A percentile compares a stretch with the other conserved stretches of the same genome.
phyloP scores from a whole-genome alignment of 2,329 filamentous ascomycete species.

The Onygenales sp. region DNA sequence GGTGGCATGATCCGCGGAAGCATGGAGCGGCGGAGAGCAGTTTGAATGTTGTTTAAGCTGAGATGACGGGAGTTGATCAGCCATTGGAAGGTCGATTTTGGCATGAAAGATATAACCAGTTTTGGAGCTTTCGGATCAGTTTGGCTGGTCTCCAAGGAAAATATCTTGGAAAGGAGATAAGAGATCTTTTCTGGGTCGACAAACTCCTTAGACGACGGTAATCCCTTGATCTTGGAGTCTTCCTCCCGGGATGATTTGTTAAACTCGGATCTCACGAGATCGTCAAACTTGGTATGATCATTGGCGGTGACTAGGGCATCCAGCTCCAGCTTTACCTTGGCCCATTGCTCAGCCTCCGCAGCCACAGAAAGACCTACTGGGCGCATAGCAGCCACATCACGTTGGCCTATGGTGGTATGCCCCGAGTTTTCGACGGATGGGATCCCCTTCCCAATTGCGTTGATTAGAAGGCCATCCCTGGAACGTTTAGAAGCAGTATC shows the following conservation, averaged over 20 bases:
- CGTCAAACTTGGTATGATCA: conserved; percentile 25
- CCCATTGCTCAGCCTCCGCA: conserved; percentile 26
- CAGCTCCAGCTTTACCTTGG: conserved; percentile 21
- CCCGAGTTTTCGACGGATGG: conserved; percentile 21
- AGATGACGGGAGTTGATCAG: conserved; percentile 31
- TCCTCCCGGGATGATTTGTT: conserved; percentile 14
- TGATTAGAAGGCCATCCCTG: conserved; percentile 31
- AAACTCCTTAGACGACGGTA: conserved; percentile 18
- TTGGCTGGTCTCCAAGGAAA: conserved; percentile 17
- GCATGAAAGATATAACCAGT: conserved; percentile 27
- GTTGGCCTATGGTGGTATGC: conserved; percentile 19
- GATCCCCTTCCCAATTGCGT: conserved; percentile 34
- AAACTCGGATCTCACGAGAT: conserved; percentile 17
- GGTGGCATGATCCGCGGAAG: conserved; percentile 26
- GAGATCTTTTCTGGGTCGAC: conserved; percentile 28
- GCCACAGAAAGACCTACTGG: conserved; percentile 23
- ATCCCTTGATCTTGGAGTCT: conserved; percentile 12
- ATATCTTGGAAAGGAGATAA: conserved; percentile 31
- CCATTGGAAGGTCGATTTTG: conserved; percentile 31
- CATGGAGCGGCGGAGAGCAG: conserved; percentile 26
- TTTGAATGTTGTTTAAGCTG: conserved; percentile 29
- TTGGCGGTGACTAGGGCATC: conserved; percentile 19
- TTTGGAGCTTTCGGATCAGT: conserved; percentile 17
- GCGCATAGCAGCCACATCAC: conserved; percentile 19
- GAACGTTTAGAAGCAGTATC: conserved; percentile 28